Evolutionary conservation across 139 green algal species (phyloP).

Genomic region (Gonium pectorale): DNA sequence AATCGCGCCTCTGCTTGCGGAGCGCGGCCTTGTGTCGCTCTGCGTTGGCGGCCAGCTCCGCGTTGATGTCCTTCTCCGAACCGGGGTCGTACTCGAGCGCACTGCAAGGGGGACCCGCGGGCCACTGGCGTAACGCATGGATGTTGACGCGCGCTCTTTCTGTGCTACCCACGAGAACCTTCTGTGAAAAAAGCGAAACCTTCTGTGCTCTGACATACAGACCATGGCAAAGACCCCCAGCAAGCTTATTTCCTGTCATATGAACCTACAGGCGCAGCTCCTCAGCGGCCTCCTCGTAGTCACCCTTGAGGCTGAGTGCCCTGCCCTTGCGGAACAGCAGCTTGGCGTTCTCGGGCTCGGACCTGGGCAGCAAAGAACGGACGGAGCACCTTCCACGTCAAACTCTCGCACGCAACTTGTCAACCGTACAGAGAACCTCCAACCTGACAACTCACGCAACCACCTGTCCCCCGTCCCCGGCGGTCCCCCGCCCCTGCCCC

Average conservation of each 20-base stretch:
- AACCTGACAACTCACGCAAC: no score
- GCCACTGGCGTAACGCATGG: not conserved
- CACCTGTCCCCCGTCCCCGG: no score
- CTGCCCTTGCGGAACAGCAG: conserved; percentile 43
- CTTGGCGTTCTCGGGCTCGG: conserved; percentile 56
- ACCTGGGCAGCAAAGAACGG: not conserved
- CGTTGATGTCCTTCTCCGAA: conserved; percentile 53
- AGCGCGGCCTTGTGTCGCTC: conserved; percentile 59
- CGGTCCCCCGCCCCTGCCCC: no score
- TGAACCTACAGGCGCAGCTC: conserved; percentile 48
- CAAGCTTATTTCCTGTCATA: not conserved
- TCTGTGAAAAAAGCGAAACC: no score
- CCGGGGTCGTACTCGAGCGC: conserved; percentile 49
- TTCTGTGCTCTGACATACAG: no score
- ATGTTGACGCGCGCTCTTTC: no score
- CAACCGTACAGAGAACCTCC: no score
- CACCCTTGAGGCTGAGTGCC: conserved; percentile 67
- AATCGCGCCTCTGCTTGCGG: conserved; percentile 61
- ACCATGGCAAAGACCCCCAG: not conserved
- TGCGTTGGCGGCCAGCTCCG: conserved; percentile 56
- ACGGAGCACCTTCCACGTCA: no score
- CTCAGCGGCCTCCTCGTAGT: conserved; percentile 68
- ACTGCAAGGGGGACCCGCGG: not conserved
- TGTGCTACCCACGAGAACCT: no score
- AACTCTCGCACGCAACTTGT: no score